phyloP scores from a whole-genome alignment of 768 basidiomycete genomes.

The Amanita molliuscula region DNA sequence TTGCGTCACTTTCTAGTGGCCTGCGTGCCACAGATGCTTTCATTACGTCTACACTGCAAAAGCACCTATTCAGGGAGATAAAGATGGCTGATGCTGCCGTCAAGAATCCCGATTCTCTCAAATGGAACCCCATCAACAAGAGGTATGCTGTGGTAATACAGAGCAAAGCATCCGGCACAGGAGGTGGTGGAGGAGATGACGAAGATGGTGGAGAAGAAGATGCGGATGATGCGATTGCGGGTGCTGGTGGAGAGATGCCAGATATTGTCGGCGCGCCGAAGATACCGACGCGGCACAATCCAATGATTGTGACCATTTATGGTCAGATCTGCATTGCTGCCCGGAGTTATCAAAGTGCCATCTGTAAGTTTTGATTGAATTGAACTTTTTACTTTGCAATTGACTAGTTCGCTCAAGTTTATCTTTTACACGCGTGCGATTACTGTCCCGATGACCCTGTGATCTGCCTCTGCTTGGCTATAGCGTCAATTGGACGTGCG shows the following conservation, averaged over 20 bases:
- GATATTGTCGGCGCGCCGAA: conserved; percentile 15
- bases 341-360: conserved; percentile 83
- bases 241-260: conserved; percentile 5
- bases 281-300: conserved; percentile 62
- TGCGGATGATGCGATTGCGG: conserved; percentile 18
- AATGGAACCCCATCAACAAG: no score
- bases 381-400: not conserved
- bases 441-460: conserved; percentile 77
- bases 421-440: conserved; percentile 83
- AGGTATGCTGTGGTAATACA: conserved; percentile 41
- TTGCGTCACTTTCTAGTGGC: conserved; percentile 66
- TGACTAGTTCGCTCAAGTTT: conserved; percentile 40
- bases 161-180: no score
- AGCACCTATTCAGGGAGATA: conserved; percentile 76
- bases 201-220: conserved; percentile 22
- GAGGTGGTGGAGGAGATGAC: conserved; percentile 17
- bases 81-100: conserved; percentile 54
- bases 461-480: conserved; percentile 72
- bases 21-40: conserved; percentile 64
- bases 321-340: conserved; percentile 78
- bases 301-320: conserved; percentile 62
- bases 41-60: conserved; percentile 66
- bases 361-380: conserved; percentile 51
- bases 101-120: no score
- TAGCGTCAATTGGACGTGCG: conserved; percentile 81